These are phyloP conservation scores for Babjeviella inositovora DNA, from an alignment of 805 yeast genomes.

Conservation along the genomic window DNA sequence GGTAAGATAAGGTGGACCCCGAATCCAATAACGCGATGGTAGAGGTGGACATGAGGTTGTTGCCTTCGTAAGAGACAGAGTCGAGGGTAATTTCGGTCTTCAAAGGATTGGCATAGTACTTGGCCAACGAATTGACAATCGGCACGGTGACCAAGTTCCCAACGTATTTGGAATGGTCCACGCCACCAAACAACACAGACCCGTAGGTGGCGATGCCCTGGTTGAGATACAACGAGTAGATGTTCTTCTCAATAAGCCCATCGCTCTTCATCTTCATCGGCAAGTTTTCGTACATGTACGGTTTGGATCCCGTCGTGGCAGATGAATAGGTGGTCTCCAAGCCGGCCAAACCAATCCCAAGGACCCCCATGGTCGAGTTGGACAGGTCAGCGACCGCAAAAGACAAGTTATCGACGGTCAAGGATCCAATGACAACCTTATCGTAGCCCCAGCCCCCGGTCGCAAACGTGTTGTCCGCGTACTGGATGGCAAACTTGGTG, in stretches of 20 bases:
- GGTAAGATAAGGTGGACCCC: constrained; percentile 34
- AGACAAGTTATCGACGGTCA: constrained; percentile 30
- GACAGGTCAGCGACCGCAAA: constrained; percentile 63
- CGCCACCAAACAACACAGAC: constrained; percentile 55
- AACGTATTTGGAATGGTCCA: constrained; percentile 43
- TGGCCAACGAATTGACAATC: constrained; percentile 22
- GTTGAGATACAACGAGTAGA: constrained; percentile 51
- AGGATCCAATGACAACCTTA: constrained; percentile 30
- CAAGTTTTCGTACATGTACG: constrained; percentile 42
- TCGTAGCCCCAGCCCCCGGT: constrained; percentile 50
- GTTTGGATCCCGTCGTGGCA: constrained; percentile 2
- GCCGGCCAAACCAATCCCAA: constrained; percentile 58
- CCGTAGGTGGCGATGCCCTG: constrained; percentile 23
- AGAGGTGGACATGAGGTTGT: constrained; percentile 7
- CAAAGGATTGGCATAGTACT: constrained; percentile 16
- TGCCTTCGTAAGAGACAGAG: constrained; percentile 11
- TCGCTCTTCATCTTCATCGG: constrained; percentile 43
- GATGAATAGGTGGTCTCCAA: constrained; percentile 45
- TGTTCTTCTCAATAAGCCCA: constrained; percentile 37
- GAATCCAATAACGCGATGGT: constrained; percentile 29
- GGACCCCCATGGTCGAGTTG: constrained; percentile 51
- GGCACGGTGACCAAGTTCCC: constrained; percentile 37
- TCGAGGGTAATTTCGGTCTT: constrained; percentile 32
- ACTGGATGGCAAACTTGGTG: constrained; percentile 22
- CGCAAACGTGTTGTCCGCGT: constrained; percentile 33